Evolutionary conservation across 2,329 filamentous ascomycete species (phyloP).

Genomic region (Fusarium tupiense): DNA sequence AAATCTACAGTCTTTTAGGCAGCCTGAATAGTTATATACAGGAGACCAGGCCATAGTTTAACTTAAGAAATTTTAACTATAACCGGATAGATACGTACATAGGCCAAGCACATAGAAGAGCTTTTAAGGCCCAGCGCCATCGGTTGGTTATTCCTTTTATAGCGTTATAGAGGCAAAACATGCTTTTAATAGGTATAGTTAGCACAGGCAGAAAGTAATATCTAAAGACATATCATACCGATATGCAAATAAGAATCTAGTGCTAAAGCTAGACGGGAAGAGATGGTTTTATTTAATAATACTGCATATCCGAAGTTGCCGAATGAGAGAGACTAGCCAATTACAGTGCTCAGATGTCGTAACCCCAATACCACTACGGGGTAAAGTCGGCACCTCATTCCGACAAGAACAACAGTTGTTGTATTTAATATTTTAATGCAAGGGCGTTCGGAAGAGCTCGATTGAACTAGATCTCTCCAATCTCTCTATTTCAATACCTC

Average conservation of each 20-base stretch:
- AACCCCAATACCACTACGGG: background rate
- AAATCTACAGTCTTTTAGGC: too few relatives aligned
- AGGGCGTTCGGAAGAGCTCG: rapidly evolving
- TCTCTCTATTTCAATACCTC: too few relatives aligned
- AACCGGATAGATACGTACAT: too few relatives aligned
- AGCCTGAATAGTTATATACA: too few relatives aligned
- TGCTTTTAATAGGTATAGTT: background rate
- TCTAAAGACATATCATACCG: too few relatives aligned
- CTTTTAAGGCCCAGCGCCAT: too few relatives aligned
- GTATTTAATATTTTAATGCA: background rate
- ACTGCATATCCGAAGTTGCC: background rate
- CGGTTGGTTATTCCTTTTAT: too few relatives aligned
- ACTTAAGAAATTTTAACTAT: too few relatives aligned
- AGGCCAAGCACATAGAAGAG: too few relatives aligned
- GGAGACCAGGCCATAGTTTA: too few relatives aligned
- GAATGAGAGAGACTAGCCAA: background rate
- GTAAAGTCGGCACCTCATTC: background rate
- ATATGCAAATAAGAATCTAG: background rate
- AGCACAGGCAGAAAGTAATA: background rate
- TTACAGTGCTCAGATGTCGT: background rate
- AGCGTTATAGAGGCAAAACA: too few relatives aligned
- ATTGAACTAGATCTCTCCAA: background rate
- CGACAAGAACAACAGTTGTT: background rate
- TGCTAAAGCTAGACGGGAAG: background rate
- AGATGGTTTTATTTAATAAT: background rate